Base-by-base conservation (phyloP, 2,329 filamentous ascomycete genomes). In the Sclerotinia borealis region DNA sequence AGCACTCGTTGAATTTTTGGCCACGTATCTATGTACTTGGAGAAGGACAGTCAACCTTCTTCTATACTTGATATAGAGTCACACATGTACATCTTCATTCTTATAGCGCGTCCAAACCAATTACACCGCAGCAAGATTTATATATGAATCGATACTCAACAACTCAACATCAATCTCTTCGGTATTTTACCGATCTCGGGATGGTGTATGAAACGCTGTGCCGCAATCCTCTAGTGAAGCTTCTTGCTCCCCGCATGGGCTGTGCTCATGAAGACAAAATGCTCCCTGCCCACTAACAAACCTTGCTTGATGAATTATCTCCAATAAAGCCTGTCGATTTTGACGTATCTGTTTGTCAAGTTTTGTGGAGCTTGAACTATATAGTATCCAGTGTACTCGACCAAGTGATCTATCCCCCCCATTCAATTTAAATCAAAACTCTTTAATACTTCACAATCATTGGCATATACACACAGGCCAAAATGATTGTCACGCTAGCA, bases 401-500 rank as follows among this genome's bases (percentile, higher is more conserved):
- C 17, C 56, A 59, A 41, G 34, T 50, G 37, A 9, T 10, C n/a
- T 34, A 3, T 37, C 11, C 17, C 31, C 11, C 17, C 31, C 22
- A 55, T 15, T 8, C 27, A 29, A 22, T 55, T 55, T 25, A 36
- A 22, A 45, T 47, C 8, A 25, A 47, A 55, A 43, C 1, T n/a
- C 19, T 29, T 15, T 15, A 22, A 17, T 22, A 31, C 6, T 37
- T 10, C 25, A 55, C 8, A 31, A 55, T 31, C 41, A 15, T 59
- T 49, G 36, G 55, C n/a, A 45, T 4, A 10, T 48, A 22, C 15
- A 36, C 6, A 69, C 41, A 22, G 59, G 22, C 7, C 54, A 60
- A 34, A 22, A 71, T 72, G 70, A 68, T 72, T 59, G 61, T 69
- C 51, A 70, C 66, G 49, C 59, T 71, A 29, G 67, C 55, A 25